phyloP scores from a whole-genome alignment of 2,329 filamentous ascomycete genomes.

The Fusarium duplospermum region DNA sequence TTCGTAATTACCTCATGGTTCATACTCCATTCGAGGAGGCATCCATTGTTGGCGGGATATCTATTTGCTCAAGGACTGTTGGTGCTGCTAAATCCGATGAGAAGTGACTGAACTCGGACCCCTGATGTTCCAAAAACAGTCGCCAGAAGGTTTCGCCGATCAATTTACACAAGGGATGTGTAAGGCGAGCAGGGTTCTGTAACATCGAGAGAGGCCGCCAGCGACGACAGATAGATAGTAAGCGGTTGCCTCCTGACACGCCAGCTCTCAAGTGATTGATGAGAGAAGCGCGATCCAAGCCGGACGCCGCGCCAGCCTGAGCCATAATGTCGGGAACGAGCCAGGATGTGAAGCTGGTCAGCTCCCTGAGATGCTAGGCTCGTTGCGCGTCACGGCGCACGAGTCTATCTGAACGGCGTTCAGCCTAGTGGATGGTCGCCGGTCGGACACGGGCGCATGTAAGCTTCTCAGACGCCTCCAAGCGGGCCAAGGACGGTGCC shows the following conservation, averaged over 20 bases:
- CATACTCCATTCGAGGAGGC: slow-evolving; percentile 9
- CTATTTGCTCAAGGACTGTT: slow-evolving; percentile 3
- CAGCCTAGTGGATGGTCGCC: slow-evolving; percentile 15
- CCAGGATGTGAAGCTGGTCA: slow-evolving; percentile 25
- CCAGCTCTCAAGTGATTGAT: slow-evolving; percentile 8
- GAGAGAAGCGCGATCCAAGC: slow-evolving; percentile 22
- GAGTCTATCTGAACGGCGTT: slow-evolving; percentile 15
- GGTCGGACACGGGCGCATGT: slow-evolving; percentile 28
- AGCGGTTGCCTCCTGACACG: slow-evolving; percentile 4
- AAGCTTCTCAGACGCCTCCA: slow-evolving; percentile 23
- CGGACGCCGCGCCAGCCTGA: slow-evolving; percentile 33
- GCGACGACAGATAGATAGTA: slow-evolving; percentile 11
- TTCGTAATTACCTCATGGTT: background rate
- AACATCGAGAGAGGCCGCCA: slow-evolving; percentile 31
- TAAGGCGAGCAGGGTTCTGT: slow-evolving; percentile 5
- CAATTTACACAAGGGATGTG: slow-evolving; percentile 2
- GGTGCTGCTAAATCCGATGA: slow-evolving; percentile 4
- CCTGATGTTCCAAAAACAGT: slow-evolving; percentile 2
- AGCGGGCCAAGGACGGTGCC: slow-evolving; percentile 16
- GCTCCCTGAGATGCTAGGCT: slow-evolving; percentile 10
- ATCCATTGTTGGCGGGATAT: background rate
- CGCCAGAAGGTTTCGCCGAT: background rate
- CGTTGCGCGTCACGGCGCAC: slow-evolving; percentile 21
- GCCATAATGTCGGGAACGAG: slow-evolving; percentile 26
- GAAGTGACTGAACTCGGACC: slow-evolving; percentile 1